Conservation (phyloP, 305 asterid genomes). For the Nicotiana rustica region DNA sequence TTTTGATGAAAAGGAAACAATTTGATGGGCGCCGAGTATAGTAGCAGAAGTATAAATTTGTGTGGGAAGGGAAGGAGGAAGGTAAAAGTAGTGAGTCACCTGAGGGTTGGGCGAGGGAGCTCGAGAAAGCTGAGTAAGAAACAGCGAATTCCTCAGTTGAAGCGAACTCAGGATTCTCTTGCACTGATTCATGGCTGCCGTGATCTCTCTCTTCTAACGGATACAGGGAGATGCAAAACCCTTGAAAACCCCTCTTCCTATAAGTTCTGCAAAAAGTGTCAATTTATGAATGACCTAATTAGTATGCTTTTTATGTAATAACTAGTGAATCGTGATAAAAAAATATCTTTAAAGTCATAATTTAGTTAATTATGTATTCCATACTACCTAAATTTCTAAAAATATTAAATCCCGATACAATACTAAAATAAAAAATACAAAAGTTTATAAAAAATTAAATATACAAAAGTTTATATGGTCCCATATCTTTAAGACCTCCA, state of each 20-base stretch:
- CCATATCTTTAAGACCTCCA: too few relatives aligned
- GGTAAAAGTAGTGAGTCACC: constrained; percentile 52
- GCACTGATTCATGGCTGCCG: constrained; percentile 65
- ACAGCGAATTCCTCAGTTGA: constrained; percentile 47
- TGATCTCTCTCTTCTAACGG: neutral
- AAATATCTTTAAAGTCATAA: too few relatives aligned
- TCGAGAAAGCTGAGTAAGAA: constrained; percentile 47
- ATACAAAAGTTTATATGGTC: too few relatives aligned
- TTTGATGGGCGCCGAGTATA: constrained; percentile 40
- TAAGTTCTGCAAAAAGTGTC: neutral
- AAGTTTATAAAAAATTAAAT: too few relatives aligned
- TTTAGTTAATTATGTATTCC: too few relatives aligned
- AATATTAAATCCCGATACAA: too few relatives aligned
- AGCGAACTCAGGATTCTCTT: constrained; percentile 54
- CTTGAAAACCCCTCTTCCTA: neutral
- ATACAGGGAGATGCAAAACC: constrained; percentile 25
- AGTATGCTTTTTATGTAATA: too few relatives aligned
- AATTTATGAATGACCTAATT: too few relatives aligned
- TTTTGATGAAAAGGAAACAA: constrained; percentile 59
- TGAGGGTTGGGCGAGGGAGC: constrained; percentile 44
- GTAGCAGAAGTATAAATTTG: constrained; percentile 37
- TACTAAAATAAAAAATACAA: too few relatives aligned
- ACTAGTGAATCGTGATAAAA: too few relatives aligned
- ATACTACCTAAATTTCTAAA: too few relatives aligned
- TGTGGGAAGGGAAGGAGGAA: constrained; percentile 44